Evolutionary conservation across 306 rosid genomes (phyloP), one percentile per base, ranked within the genome.

Genomic region (Phaseolus lunatus): DNA sequence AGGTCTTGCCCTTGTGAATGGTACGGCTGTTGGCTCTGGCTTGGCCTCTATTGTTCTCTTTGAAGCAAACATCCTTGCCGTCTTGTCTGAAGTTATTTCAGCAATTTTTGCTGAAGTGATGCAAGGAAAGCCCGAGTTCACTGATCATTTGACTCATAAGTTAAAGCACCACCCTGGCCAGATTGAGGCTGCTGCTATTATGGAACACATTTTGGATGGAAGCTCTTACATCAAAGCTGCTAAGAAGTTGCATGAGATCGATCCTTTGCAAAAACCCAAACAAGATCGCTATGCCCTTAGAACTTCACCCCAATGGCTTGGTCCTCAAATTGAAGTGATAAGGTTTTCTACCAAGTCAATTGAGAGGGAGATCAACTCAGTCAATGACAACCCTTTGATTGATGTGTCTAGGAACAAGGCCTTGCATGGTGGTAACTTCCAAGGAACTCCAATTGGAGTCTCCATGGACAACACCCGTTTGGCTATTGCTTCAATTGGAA

Each of bases 231-330:
- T 94, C 0, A 90, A 90, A 83, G 91, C 88, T 0, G 97, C 97
- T 2, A 71, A 87, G 75, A 89, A 90, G 44, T 69, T 94, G 47
- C 98, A 94, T 0, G 97, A 92, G 77, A 84, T 53, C 0, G 98
- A 94, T 15, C 96, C 98, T n/a, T 59, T 94, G 15, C 97, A 88
- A 45, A 94, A 94, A 81, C 98, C 98, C 0, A 94, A 91, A 67
- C 96, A 90, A 48, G 98, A 94, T 16, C 88, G 96, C 0, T 94
- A 92, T 2, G 98, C 98, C 0, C 90, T 94, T 6, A 70, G 98
- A 64, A 94, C 98, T 22, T 94, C 98, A 15, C 98, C 98, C 0
- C 98, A 94, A 52, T 94, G 98, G 98, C 90, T 94, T 14, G 98
- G 98, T 33, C 98, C 98, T 16, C 86, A 76, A 24, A 85, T 94